Base-by-base conservation (phyloP, 192 early-diverging fungal genomes). In the Dimargaris verticillata region DNA sequence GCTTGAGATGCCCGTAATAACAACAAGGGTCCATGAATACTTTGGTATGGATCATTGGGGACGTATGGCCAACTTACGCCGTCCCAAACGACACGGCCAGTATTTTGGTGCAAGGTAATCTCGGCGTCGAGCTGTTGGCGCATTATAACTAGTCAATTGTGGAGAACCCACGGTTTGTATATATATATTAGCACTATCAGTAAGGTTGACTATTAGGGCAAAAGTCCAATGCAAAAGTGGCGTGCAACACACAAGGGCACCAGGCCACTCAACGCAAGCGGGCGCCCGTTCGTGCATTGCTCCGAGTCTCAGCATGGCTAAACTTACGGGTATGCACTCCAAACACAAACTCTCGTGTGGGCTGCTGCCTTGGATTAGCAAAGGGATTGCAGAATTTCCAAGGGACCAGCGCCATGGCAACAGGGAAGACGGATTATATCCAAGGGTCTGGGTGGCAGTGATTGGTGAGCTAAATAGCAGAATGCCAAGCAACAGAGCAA, bases 341-440 rank as follows among this genome's bases (percentile, higher is more conserved):
- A 20, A 52, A 52, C 12, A 52, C 25, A 25, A 52, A 26, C 18
- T 18, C 24, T 20, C 51, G 51, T 2, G 18, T n/a, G 51, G 20
- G 18, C 25, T 52, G 51, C 51, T 52, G 51, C 12, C 51, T 5
- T 1, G 51, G 51, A 26, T 52, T 25, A 4, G 25, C 51, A 52
- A 52, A 52, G 11, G 51, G 51, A 24, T 52, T 52, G 51, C 22
- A 24, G 24, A 5, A 52, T 20, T 52, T 52, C 51, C 51, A 52
- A 26, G 51, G 51, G 4, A 52, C 51, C 25, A 52, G 51, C 13
- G 51, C 51, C 51, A 52, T 52, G 51, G 15, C 18, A 22, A 22
- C 18, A 1, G 20, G 20, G 2, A 11, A 22, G 47, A 17, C 18
- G 11, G 47, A 20, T 2, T 48, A 17, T 48, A 48, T 48, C 11